Percentiles rank a stretch among this genome's conserved stretches.
phyloP scores from a whole-genome alignment of 371 early-diverging fungal genomes.

The Mucor mucedo region DNA sequence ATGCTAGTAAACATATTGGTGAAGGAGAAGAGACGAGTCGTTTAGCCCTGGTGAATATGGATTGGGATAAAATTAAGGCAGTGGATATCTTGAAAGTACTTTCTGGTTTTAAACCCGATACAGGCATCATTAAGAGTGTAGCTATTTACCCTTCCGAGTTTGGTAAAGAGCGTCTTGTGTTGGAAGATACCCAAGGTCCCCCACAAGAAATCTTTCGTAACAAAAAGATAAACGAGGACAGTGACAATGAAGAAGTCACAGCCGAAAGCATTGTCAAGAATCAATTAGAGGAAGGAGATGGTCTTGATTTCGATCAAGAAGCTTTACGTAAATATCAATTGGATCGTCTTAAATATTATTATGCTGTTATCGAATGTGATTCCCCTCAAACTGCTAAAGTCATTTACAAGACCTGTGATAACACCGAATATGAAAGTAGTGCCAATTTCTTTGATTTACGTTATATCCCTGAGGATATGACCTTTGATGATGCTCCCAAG shows the following conservation, averaged over 20 bases:
- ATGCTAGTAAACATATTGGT: conserved; percentile 57
- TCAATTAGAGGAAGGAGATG: conserved; percentile 61
- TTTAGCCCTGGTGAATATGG: conserved; percentile 94
- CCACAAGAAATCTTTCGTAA: conserved; percentile 77
- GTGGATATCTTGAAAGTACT: conserved; percentile 89
- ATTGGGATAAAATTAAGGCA: conserved; percentile 93
- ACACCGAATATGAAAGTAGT: conserved; percentile 92
- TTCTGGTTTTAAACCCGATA: conserved; percentile 82
- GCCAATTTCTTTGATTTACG: conserved; percentile 95
- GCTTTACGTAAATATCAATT: conserved; percentile 92
- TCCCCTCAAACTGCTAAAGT: conserved; percentile 80
- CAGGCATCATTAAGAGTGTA: conserved; percentile 78
- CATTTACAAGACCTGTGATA: conserved; percentile 89
- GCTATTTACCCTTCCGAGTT: conserved; percentile 94
- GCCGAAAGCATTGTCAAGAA: conserved; percentile 53
- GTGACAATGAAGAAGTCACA: conserved; percentile 59
- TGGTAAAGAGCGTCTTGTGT: conserved; percentile 88
- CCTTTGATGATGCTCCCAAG: conserved; percentile 76
- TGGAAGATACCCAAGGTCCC: conserved; percentile 81
- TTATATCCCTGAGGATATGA: conserved; percentile 94
- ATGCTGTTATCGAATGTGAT: conserved; percentile 94
- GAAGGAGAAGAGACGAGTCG: conserved; percentile 87
- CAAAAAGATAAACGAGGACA: conserved; percentile 43
- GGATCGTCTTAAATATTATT: conserved; percentile 93
- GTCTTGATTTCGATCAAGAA: conserved; percentile 83